Percentiles rank a stretch among this genome's conserved stretches.
phyloP scores from a whole-genome alignment of 371 early-diverging fungal genomes.

The Syncephalastrum sp. region DNA sequence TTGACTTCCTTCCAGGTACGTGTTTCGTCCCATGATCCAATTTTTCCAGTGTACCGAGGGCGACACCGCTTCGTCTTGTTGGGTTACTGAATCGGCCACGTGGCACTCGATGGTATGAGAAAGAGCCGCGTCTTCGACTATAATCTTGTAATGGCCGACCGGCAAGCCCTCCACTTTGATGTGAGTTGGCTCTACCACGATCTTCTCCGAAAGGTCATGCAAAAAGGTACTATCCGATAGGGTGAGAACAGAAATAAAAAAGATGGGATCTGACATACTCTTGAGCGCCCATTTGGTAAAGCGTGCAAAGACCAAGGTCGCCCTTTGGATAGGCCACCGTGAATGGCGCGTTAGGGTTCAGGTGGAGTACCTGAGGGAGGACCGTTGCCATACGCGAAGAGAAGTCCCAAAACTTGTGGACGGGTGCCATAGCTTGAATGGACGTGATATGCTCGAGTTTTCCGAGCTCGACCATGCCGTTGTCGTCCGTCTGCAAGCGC shows the following conservation, averaged over 20 bases:
- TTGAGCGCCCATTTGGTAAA: slow-evolving; percentile 13
- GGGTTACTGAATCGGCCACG: neutral
- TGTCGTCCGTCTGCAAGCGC: slow-evolving; percentile 35
- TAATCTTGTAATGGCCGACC: slow-evolving; percentile 27
- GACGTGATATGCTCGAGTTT: slow-evolving; percentile 22
- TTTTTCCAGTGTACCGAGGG: slow-evolving; percentile 4
- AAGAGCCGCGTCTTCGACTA: neutral
- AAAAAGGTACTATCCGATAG: slow-evolving; percentile 10
- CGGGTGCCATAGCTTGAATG: slow-evolving; percentile 4
- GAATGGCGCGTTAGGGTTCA: slow-evolving; percentile 28
- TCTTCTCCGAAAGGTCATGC: slow-evolving; percentile 10
- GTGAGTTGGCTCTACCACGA: slow-evolving; percentile 4
- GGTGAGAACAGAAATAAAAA: neutral
- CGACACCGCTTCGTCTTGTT: neutral
- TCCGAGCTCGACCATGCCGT: slow-evolving; percentile 48
- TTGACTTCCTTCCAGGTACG: neutral
- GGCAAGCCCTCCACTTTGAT: slow-evolving; percentile 26
- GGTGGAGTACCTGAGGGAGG: slow-evolving; percentile 21
- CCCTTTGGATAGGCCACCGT: slow-evolving; percentile 20
- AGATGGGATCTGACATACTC: slow-evolving; percentile 18
- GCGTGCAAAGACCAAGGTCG: slow-evolving; percentile 14
- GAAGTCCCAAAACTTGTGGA: slow-evolving; percentile 6
- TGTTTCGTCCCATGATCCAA: slow-evolving; percentile 2
- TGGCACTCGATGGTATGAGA: neutral
- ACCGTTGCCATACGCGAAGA: slow-evolving; percentile 1